Evolutionary conservation across 495 filamentous ascomycete species (phyloP).

Genomic region (Xylaria telfairii): DNA sequence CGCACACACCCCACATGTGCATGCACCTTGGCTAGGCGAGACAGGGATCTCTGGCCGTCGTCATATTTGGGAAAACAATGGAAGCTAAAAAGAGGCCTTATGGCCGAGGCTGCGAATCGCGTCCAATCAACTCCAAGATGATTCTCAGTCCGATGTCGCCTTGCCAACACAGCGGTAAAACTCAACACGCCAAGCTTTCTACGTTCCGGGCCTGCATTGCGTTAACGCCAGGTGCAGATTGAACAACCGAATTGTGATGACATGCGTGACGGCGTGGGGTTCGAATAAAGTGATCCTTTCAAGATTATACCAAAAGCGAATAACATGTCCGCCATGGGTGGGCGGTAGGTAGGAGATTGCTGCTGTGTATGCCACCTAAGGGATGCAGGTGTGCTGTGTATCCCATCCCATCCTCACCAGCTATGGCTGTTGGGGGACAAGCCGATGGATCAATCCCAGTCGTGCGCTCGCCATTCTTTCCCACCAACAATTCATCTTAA

Average conservation of each 20-base stretch:
- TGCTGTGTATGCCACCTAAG: neutral
- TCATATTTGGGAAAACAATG: conserved; percentile 6
- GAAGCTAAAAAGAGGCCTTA: conserved; percentile 14
- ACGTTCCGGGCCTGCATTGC: conserved; percentile 20
- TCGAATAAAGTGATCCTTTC: neutral
- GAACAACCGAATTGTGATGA: conserved; percentile 17
- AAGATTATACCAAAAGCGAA: neutral
- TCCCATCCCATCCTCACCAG: neutral
- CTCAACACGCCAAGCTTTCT: conserved; percentile 21
- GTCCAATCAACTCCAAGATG: conserved; percentile 20
- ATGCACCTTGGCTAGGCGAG: conserved; percentile 32
- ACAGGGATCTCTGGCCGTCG: conserved; percentile 4
- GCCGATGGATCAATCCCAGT: neutral
- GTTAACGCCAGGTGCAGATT: conserved; percentile 12
- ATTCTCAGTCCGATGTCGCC: conserved; percentile 27
- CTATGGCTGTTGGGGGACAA: neutral
- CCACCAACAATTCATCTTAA: neutral
- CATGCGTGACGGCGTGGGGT: conserved; percentile 23
- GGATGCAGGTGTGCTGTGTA: neutral
- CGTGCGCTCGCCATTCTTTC: neutral
- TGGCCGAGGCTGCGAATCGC: conserved; percentile 23
- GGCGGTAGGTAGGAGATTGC: neutral
- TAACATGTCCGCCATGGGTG: neutral
- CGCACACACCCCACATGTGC: conserved; percentile 39
- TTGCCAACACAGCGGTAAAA: conserved; percentile 26